Conservation (phyloP, 2,329 filamentous ascomycete genomes). For the Clonostachys rosea region DNA sequence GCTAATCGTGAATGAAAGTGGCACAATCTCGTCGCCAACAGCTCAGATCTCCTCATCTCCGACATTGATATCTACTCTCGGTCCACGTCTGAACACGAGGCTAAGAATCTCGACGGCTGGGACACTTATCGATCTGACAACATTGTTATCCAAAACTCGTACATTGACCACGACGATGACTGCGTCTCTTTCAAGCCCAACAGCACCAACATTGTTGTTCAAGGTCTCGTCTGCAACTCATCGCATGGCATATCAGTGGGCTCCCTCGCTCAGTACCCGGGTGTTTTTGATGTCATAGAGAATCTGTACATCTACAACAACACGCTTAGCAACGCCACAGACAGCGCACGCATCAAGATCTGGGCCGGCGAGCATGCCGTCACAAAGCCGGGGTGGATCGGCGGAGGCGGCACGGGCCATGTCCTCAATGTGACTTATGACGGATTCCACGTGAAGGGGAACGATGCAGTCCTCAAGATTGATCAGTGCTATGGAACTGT, state of each 20-base stretch:
- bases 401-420: constrained; percentile 46
- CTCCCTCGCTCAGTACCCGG: constrained; percentile 62
- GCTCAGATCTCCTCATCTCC: constrained; percentile 57
- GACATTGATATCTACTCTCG: constrained; percentile 55
- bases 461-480: constrained; percentile 33
- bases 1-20: constrained; percentile 10
- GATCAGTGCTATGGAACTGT: constrained; percentile 15
- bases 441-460: constrained; percentile 48
- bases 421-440: constrained; percentile 61
- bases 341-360: constrained; percentile 70
- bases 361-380: constrained; percentile 49
- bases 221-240: constrained; percentile 63
- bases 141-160: constrained; percentile 63
- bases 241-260: constrained; percentile 72
- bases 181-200: constrained; percentile 75
- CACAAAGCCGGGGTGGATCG: constrained; percentile 50
- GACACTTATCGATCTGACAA: constrained; percentile 58
- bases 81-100: constrained; percentile 43
- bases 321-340: constrained; percentile 53
- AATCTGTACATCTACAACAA: constrained; percentile 63
- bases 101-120: constrained; percentile 65
- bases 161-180: constrained; percentile 62
- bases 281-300: constrained; percentile 61
- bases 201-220: constrained; percentile 62
- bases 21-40: constrained; percentile 60